Percentiles rank a stretch among this genome's conserved stretches.
These are phyloP conservation scores for Sclerotinia subarctica DNA, from an alignment of 2,329 filamentous ascomycete genomes.

Conservation along the genomic window DNA sequence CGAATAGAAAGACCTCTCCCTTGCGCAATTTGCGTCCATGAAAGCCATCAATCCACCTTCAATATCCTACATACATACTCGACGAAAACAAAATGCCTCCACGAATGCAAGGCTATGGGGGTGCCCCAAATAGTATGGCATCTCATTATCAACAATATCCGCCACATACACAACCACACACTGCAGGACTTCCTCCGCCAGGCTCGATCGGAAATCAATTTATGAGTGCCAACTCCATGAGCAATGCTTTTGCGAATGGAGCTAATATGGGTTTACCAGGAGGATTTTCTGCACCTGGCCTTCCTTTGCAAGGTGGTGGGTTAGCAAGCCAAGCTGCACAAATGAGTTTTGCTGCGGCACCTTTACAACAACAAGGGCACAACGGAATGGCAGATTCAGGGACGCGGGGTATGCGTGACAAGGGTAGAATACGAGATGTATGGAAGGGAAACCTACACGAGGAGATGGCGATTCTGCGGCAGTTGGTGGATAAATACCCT, in stretches of 20 bases:
- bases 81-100: conserved; percentile 38
- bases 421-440: conserved; percentile 87
- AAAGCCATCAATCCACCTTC: conserved; percentile 35
- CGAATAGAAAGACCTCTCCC: neutral
- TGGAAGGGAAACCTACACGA: conserved; percentile 90
- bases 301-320: conserved; percentile 53
- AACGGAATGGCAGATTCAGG: conserved; percentile 51
- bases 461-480: conserved; percentile 82
- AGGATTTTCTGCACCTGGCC: conserved; percentile 54
- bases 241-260: conserved; percentile 44
- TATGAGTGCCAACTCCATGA: conserved; percentile 22
- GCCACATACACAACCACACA: conserved; percentile 46
- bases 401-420: conserved; percentile 56
- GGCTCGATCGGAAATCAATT: conserved; percentile 69
- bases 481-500: conserved; percentile 83
- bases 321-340: conserved; percentile 84
- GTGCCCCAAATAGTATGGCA: conserved; percentile 36
- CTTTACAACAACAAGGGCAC: conserved; percentile 58
- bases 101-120: conserved; percentile 39
- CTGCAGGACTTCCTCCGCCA: conserved; percentile 50
- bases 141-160: conserved; percentile 46
- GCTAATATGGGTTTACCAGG: conserved; percentile 55
- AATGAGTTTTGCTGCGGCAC: conserved; percentile 76
- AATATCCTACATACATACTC: conserved; percentile 37
- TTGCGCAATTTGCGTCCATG: conserved; percentile 37